phyloP scores from a whole-genome alignment of 805 yeast species.

The Ogataea sp. region DNA sequence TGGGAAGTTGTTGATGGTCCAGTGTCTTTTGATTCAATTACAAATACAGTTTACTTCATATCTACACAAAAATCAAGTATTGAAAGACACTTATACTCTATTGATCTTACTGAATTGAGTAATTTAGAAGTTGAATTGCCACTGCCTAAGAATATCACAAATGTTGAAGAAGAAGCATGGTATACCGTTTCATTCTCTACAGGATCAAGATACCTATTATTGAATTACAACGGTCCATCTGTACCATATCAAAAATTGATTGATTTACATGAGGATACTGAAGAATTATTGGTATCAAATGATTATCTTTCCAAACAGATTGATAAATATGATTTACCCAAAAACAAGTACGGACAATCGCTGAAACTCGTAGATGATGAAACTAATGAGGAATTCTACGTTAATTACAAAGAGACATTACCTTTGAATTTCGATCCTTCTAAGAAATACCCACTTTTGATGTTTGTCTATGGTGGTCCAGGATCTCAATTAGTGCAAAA shows the following conservation, averaged over 20 bases:
- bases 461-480: constrained; percentile 94
- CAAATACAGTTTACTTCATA: constrained; percentile 51
- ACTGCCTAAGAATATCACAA: constrained; percentile 45
- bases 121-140: no score
- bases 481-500: constrained; percentile 78
- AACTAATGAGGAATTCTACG: constrained; percentile 13
- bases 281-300: constrained; percentile 40
- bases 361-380: no score
- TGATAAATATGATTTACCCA: constrained; percentile 47
- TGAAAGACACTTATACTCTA: constrained; percentile 77
- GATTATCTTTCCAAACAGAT: constrained; percentile 31
- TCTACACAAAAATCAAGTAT: constrained; percentile 73
- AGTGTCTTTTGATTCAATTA: constrained; percentile 47
- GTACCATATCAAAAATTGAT: constrained; percentile 74
- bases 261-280: constrained; percentile 34
- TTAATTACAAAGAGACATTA: constrained; percentile 63
- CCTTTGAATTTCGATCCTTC: constrained; percentile 62
- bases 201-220: constrained; percentile 64
- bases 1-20: constrained; percentile 90
- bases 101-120: constrained; percentile 42
- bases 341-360: constrained; percentile 38
- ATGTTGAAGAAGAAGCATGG: constrained; percentile 51
- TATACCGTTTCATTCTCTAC: constrained; percentile 68
- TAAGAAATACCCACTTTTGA: constrained; percentile 74
- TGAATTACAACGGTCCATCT: constrained; percentile 71